These are phyloP conservation scores for Russula dissimulans DNA, from an alignment of 768 basidiomycete species.

Conservation along the genomic window DNA sequence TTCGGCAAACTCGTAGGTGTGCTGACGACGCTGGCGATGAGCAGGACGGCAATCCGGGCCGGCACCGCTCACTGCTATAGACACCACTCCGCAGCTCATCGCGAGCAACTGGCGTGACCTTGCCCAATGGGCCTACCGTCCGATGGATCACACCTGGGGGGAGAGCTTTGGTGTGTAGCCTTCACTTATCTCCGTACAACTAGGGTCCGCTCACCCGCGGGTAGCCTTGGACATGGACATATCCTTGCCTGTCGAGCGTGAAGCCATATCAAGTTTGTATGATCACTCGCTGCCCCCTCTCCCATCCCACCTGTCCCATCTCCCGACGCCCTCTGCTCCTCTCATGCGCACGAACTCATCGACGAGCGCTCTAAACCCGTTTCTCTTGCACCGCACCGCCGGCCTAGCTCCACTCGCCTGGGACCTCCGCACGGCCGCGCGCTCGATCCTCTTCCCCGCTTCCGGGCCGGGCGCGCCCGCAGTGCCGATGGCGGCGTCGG, in stretches of 20 bases:
- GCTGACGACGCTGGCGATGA: not conserved
- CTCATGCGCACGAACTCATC: conserved; percentile 30
- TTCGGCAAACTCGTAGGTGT: not conserved
- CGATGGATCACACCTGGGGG: conserved; percentile 24
- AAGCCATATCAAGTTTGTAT: not conserved
- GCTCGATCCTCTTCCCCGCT: conserved; percentile 20
- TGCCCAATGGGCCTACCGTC: conserved; percentile 45
- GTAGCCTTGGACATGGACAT: not conserved
- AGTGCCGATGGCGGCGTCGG: conserved; percentile 17
- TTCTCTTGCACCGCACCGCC: conserved; percentile 37
- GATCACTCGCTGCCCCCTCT: conserved; percentile 40
- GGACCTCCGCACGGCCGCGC: conserved; percentile 32
- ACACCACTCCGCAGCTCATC: conserved; percentile 14
- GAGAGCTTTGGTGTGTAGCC: conserved; percentile 25
- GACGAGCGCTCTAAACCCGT: conserved; percentile 48
- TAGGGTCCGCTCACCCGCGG: not conserved
- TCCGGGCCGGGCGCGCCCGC: conserved; percentile 27
- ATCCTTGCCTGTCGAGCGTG: not conserved
- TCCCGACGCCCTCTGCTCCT: conserved; percentile 24
- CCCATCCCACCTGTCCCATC: conserved; percentile 29
- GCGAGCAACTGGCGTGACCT: conserved; percentile 45
- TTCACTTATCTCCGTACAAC: not conserved
- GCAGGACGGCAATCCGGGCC: conserved; percentile 13
- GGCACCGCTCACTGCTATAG: not conserved
- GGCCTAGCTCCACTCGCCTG: conserved; percentile 39